These are phyloP conservation scores for Coix lacrymajobi DNA, from an alignment of 176 grass and related monocot genomes.

Conservation along the genomic window DNA sequence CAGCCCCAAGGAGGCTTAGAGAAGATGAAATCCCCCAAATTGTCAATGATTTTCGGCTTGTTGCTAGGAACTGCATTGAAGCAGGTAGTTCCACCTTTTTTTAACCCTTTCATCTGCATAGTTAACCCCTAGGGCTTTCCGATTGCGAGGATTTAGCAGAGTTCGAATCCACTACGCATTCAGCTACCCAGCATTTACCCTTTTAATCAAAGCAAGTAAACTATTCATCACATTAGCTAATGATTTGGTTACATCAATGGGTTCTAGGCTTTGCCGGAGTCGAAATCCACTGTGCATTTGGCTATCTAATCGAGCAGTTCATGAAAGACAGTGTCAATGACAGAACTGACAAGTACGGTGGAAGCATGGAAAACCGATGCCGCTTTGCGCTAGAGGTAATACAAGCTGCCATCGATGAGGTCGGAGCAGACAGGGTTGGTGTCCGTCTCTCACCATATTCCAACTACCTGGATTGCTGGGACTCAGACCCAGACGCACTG, in stretches of 20 bases:
- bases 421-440: constrained; percentile 21
- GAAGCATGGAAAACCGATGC: constrained; percentile 36
- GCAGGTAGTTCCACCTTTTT: constrained; percentile 31
- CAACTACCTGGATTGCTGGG: constrained; percentile 31
- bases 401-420: constrained; percentile 24
- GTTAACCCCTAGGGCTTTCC: not conserved
- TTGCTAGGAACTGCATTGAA: constrained; percentile 56
- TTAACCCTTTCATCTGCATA: not conserved
- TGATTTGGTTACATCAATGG: not conserved
- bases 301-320: constrained; percentile 44
- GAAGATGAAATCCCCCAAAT: constrained; percentile 46
- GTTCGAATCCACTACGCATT: not conserved
- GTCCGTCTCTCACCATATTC: constrained; percentile 35
- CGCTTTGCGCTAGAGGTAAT: constrained; percentile 36
- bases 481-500: constrained; percentile 39
- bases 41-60: constrained; percentile 44
- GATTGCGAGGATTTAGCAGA: not conserved
- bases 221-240: not conserved
- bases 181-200: not conserved
- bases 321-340: constrained; percentile 45
- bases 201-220: not conserved
- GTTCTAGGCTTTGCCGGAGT: constrained; percentile 39
- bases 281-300: constrained; percentile 42
- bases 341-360: constrained; percentile 22
- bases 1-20: constrained; percentile 36